Base-by-base conservation (phyloP, 768 basidiomycete species). In the Polyporus arcularius region DNA sequence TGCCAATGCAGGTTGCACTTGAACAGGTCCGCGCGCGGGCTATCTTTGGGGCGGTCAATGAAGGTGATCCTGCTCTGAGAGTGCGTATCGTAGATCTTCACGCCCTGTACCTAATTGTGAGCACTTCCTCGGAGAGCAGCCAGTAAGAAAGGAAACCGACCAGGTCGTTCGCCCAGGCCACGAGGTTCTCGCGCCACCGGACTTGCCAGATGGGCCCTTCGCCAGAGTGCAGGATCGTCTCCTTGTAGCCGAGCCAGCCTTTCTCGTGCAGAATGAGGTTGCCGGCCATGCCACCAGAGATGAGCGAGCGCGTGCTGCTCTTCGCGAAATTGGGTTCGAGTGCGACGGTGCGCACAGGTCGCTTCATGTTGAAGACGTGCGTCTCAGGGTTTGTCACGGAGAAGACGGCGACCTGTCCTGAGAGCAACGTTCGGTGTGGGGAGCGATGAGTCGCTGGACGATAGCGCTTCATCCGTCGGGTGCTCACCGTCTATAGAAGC, bases 131-230 rank as follows among this genome's bases (percentile, higher is more conserved):
- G 26, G 26, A 18, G n/a, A 31, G 41, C 9, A 32, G 15, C 45
- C 3, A 4, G 46, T 15, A 47, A 35, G 28, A 16, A 42, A 14
- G 35, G 39, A 31, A 31, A 73, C 87, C 69, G 63, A 94, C 94
- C 45, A 86, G 67, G 71, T 99, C 97, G 66, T 95, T 97, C 3
- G 96, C 94, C 97, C 97, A 99, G 0, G 94, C 95, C 65, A 98
- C 94, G 32, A 97, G 78, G 50, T 83, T 83, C 1, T 87, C 88
- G 68, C 86, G 79, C 97, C 97, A 98, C 58, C 89, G 82, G 10
- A 88, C 85, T 53, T 88, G 86, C 94, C 95, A 98, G 54, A 99
- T 92, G 0, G 97, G 93, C 11, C 96, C 97, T 75, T 98, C 97
- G 4, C 89, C 91, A 39, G 78, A 79, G 69, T 94, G 89, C 18